phyloP scores from a whole-genome alignment of 139 green algal genomes.

The Micractinium sp. region DNA sequence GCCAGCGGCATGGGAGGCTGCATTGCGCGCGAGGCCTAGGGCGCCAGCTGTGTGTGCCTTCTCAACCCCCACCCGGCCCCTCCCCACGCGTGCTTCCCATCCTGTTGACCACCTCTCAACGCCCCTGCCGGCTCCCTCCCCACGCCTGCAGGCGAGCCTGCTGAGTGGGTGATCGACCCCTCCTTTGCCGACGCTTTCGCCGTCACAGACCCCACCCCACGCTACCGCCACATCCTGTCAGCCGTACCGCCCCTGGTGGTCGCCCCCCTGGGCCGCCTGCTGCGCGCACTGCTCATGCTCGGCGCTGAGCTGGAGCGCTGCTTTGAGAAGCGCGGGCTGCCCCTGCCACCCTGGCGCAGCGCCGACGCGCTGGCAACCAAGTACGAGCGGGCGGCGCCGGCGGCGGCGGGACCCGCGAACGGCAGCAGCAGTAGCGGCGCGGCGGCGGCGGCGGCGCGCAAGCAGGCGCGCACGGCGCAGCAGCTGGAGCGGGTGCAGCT shows the following conservation, averaged over 20 bases:
- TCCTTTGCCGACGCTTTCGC: slow-evolving; percentile 28
- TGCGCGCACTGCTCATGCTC: slow-evolving; percentile 21
- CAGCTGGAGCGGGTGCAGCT: slow-evolving; percentile 27
- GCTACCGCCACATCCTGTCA: slow-evolving; percentile 22
- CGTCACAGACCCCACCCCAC: neutral
- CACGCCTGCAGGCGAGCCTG: slow-evolving; percentile 3
- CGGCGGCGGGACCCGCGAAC: neutral
- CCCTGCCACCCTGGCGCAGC: slow-evolving; percentile 39
- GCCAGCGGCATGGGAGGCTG: too few relatives aligned
- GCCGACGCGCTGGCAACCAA: slow-evolving; percentile 1
- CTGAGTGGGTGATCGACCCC: slow-evolving; percentile 35
- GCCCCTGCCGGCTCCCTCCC: neutral
- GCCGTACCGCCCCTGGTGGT: slow-evolving; percentile 29
- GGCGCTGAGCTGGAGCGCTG: slow-evolving; percentile 25
- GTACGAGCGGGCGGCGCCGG: slow-evolving; percentile 13
- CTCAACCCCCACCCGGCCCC: neutral
- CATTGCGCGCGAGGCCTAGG: too few relatives aligned
- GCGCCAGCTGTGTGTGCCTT: neutral
- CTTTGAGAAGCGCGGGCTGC: slow-evolving; percentile 18
- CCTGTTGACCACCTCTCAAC: neutral
- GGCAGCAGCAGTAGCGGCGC: neutral
- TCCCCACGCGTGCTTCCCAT: neutral
- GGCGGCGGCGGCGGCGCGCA: neutral
- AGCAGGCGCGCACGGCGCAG: neutral
- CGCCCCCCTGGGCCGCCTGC: neutral